A percentile compares a stretch with the other conserved stretches of the same genome.
Conservation (phyloP, 768 basidiomycete genomes). For the Lepiota venenata region DNA sequence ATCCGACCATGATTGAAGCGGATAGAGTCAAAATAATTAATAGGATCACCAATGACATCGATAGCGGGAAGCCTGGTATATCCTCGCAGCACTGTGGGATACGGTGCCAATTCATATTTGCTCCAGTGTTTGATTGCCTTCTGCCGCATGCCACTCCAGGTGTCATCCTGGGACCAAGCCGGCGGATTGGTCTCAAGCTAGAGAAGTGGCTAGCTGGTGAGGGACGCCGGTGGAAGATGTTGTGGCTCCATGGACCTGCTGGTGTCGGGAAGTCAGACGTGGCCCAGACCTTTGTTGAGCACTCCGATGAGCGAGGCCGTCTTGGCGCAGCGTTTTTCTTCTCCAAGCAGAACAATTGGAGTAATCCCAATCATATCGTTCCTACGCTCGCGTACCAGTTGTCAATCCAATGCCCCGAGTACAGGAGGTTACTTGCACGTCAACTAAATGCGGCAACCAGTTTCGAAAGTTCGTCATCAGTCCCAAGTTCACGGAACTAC, state of each 20-base stretch:
- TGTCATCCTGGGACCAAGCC: not conserved
- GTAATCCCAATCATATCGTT: not conserved
- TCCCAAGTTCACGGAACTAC: not conserved
- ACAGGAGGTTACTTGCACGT: not conserved
- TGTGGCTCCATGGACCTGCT: conserved; percentile 4
- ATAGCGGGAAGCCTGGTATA: too few relatives aligned
- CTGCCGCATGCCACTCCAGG: not conserved
- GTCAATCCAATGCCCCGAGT: not conserved
- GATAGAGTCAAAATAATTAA: too few relatives aligned
- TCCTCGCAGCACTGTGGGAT: too few relatives aligned
- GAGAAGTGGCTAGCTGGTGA: not conserved
- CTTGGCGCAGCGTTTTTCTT: conserved; percentile 9
- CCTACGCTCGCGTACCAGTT: not conserved
- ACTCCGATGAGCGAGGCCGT: not conserved
- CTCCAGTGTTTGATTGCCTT: too few relatives aligned
- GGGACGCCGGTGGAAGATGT: not conserved
- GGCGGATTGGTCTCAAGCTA: not conserved
- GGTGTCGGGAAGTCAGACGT: conserved; percentile 1
- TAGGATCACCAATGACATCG: too few relatives aligned
- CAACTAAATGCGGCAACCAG: too few relatives aligned
- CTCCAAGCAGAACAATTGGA: not conserved
- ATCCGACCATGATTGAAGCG: too few relatives aligned
- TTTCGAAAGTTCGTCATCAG: not conserved
- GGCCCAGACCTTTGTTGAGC: not conserved
- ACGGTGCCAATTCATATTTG: too few relatives aligned